Percentiles rank a stretch among this genome's conserved stretches.
phyloP scores from a whole-genome alignment of 164 flowering plant species.

The Stephania yunnanensis region DNA sequence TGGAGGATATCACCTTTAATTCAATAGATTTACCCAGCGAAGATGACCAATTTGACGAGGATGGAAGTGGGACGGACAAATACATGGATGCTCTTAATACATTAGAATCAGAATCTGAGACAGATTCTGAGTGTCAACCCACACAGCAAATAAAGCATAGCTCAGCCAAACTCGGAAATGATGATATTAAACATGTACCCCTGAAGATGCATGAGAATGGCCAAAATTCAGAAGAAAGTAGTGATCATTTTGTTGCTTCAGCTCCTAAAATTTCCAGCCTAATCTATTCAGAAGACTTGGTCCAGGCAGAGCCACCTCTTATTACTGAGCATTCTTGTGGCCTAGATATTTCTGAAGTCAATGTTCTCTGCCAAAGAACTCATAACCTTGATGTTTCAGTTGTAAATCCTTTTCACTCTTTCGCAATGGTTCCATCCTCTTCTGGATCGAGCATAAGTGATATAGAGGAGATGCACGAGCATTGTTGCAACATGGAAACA shows the following conservation, averaged over 20 bases:
- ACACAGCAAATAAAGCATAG: slow-evolving; percentile 38
- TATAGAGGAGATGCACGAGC: too few species aligned
- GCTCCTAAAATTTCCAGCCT: not conserved
- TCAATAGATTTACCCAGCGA: slow-evolving; percentile 17
- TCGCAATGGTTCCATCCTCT: too few species aligned
- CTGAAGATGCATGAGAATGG: slow-evolving; percentile 4
- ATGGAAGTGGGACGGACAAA: slow-evolving; percentile 69
- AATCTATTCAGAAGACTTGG: too few species aligned
- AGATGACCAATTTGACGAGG: slow-evolving; percentile 35
- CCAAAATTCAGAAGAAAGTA: slow-evolving; percentile 22
- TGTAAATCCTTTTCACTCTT: too few species aligned
- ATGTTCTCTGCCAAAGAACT: too few species aligned
- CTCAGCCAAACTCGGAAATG: slow-evolving; percentile 17
- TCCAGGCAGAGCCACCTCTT: too few species aligned
- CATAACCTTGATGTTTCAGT: too few species aligned
- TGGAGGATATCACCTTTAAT: slow-evolving; percentile 19
- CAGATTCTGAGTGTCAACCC: slow-evolving; percentile 48
- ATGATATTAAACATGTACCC: slow-evolving; percentile 20
- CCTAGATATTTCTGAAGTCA: too few species aligned
- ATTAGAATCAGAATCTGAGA: slow-evolving; percentile 76
- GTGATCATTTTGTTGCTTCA: slow-evolving; percentile 22
- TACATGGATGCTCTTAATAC: slow-evolving; percentile 83
- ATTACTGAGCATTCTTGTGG: too few species aligned
- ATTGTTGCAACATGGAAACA: too few species aligned
- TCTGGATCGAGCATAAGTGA: too few species aligned